Evolutionary conservation across 2,329 filamentous ascomycete genomes (phyloP), one percentile per base, ranked within the genome.

Genomic region (Xylaria sp.): DNA sequence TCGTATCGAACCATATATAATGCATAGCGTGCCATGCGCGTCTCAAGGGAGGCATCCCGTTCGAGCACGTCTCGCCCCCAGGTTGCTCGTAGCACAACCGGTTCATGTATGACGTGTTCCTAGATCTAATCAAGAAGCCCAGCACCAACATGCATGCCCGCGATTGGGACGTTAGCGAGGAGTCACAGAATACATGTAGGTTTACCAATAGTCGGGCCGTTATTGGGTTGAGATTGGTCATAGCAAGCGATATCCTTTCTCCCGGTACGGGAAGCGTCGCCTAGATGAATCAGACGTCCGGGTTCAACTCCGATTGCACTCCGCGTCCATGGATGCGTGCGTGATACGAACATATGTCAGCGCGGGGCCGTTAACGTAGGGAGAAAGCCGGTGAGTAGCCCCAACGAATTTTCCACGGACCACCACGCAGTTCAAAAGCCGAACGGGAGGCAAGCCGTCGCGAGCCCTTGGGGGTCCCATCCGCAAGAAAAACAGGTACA

Each of bases 11-110:
- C 57, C 76, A 78, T 51, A 82, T 80, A 7, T 86, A 78, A 75
- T 85, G 82, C 62, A 83, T 83, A 77, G 76, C 81, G 15, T 82
- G 83, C 11, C 82, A 85, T 63, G 83, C 81, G 0, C 85, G 83
- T 68, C 70, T 67, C 35, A 15, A 33, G 11, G 17, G 15, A 33
- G 27, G n/a, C 27, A 35, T 48, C 4, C 23, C 46, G 19, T 35
- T 48, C 11, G 46, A n/a, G n/a, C n/a, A n/a, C n/a, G n/a, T n/a
- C n/a, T n/a, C n/a, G n/a, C n/a, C n/a, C n/a, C n/a, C n/a, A n/a
- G n/a, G n/a, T n/a, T n/a, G n/a, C n/a, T n/a, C n/a, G n/a, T n/a
- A n/a, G n/a, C n/a, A n/a, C n/a, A n/a, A n/a, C n/a, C n/a, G n/a
- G n/a, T n/a, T n/a, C n/a, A n/a, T n/a, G n/a, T n/a, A n/a, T n/a